Base-by-base conservation (phyloP, 306 rosid species). In the Leucaena leucocephala region DNA sequence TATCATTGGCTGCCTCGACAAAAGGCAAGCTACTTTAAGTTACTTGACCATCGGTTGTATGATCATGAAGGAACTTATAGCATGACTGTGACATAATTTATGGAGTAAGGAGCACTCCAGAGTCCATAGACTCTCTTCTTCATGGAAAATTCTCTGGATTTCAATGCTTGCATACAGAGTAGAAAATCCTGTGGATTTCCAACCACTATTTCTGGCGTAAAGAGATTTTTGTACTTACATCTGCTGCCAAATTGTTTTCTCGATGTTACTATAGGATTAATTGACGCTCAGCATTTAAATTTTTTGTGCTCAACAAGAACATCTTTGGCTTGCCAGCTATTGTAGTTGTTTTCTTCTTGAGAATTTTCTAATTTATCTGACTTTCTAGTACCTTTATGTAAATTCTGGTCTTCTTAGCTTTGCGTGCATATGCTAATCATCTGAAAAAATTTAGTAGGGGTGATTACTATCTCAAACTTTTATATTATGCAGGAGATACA, bases 401-500 rank as follows among this genome's bases (percentile, higher is more conserved):
- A 19, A 19, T 57, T 19, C 5, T 19, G 39, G 19, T 44, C n/a
- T 39, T 68, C 27, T 8, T 5, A 46, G 3, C 55, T 69, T 78
- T 39, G 17, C 36, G 19, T 34, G 19, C 7, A 4, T 7, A 6
- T 17, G 58, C 13, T 69, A 4, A 45, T 10, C 27, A n/a, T 49
- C 21, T 39, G 36, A 34, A 9, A 48, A 16, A 66, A 48, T 42
- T 68, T 27, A 14, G 19, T 46, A n/a, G 35, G 27, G 35, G 33
- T 33, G 10, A 64, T 33, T 71, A 3, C 64, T 82, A 55, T 75
- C 68, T 78, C 33, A 13, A 35, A 49, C 45, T 85, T 77, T 42
- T 81, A 21, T 75, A 48, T 82, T 63, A 40, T 85, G 84, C 82
- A 84, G 91, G 83, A 72, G 83, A 65, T 70, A 76, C 81, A 19